These are phyloP conservation scores for Myxozyma neglecta DNA, from an alignment of 805 yeast genomes.

Conservation along the genomic window DNA sequence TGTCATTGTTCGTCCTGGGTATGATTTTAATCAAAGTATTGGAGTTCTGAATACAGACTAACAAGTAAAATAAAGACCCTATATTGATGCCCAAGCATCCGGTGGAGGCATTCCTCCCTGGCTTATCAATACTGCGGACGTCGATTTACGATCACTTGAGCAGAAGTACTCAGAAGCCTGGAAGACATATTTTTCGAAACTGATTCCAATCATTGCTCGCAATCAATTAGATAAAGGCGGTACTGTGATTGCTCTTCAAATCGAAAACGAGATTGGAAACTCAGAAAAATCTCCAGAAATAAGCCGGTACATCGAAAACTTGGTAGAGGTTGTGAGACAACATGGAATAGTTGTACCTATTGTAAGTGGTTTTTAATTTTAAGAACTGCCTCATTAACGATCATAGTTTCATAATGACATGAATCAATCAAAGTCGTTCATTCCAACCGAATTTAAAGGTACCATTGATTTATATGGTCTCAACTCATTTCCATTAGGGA, in stretches of 20 bases:
- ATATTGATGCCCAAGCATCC: constrained; percentile 19
- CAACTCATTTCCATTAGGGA: constrained; percentile 20
- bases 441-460: constrained; percentile 10
- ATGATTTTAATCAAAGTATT: not conserved
- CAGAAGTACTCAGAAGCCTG: constrained; percentile 12
- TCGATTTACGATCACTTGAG: constrained; percentile 15
- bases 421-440: constrained; percentile 8
- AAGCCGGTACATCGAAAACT: constrained; percentile 4
- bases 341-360: constrained; percentile 20
- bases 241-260: constrained; percentile 19
- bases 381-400: not conserved
- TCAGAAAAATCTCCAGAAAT: constrained; percentile 8
- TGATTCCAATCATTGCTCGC: constrained; percentile 20
- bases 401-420: constrained; percentile 23
- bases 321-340: constrained; percentile 1
- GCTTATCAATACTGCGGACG: constrained; percentile 10
- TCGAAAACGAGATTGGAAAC: constrained; percentile 15
- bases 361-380: not conserved
- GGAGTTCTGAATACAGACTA: not conserved
- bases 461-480: constrained; percentile 19
- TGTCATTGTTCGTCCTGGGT: constrained; percentile 25
- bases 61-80: constrained; percentile 1
- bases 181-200: constrained; percentile 6
- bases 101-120: constrained; percentile 26
- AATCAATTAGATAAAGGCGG: constrained; percentile 21